Percentiles rank a stretch among this genome's conserved stretches.
Conservation (phyloP, 2,329 filamentous ascomycete species). For the Aspergillus chevalieri region DNA sequence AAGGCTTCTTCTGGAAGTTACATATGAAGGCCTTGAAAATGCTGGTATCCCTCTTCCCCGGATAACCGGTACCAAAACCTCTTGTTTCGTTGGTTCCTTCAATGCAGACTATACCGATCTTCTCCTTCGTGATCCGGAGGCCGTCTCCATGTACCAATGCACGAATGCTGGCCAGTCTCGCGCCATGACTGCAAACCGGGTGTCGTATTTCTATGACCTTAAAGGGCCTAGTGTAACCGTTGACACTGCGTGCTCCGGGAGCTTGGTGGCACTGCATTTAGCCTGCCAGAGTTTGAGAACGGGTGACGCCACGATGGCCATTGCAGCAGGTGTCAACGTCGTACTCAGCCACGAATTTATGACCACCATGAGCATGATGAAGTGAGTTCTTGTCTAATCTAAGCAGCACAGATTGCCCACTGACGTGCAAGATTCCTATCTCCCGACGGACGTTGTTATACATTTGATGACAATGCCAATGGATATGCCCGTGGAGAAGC, state of each 20-base stretch:
- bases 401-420: not conserved
- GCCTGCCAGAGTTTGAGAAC: slow-evolving; percentile 23
- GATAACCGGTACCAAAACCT: slow-evolving; percentile 21
- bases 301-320: slow-evolving; percentile 16
- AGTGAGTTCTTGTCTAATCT: not conserved
- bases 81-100: slow-evolving; percentile 25
- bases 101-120: slow-evolving; percentile 26
- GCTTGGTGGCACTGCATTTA: slow-evolving; percentile 27
- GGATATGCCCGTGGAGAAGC: slow-evolving; percentile 47
- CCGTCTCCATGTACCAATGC: slow-evolving; percentile 19
- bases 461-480: slow-evolving; percentile 36
- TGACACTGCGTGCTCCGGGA: slow-evolving; percentile 30
- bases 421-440: slow-evolving; percentile 18
- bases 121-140: slow-evolving; percentile 23
- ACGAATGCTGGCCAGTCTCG: slow-evolving; percentile 22
- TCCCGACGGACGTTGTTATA: slow-evolving; percentile 23
- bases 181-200: slow-evolving; percentile 22
- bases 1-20: slow-evolving; percentile 24
- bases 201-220: slow-evolving; percentile 30
- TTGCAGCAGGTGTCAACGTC: slow-evolving; percentile 21
- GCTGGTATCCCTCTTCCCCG: slow-evolving; percentile 21
- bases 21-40: slow-evolving; percentile 26
- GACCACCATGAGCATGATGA: slow-evolving; percentile 19
- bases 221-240: slow-evolving; percentile 27
- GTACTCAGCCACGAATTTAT: slow-evolving; percentile 23